phyloP scores from a whole-genome alignment of 2,329 filamentous ascomycete species.

The Aspergillus pseudoterreus region DNA sequence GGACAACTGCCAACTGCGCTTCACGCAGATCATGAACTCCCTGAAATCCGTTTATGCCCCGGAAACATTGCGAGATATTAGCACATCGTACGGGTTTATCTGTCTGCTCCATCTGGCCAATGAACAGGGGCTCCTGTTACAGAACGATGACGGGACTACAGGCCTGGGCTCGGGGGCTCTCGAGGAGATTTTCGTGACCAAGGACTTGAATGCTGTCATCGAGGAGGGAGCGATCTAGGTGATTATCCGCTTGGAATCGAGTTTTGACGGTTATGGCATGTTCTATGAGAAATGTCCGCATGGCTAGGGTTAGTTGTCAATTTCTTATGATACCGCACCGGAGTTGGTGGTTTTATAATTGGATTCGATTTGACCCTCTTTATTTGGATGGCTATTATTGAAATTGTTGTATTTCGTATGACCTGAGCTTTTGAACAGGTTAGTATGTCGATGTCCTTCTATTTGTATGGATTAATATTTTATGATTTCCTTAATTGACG shows the following conservation, averaged over 20 bases:
- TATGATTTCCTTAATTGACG: not conserved
- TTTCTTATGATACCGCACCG: constrained; percentile 7
- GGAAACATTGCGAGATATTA: constrained; percentile 86
- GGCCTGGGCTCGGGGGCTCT: constrained; percentile 28
- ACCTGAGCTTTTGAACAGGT: no score
- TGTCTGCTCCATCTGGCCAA: constrained; percentile 87
- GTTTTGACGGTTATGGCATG: constrained; percentile 1
- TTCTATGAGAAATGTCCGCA: constrained; percentile 13
- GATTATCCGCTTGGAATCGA: constrained; percentile 7
- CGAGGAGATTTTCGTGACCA: constrained; percentile 44
- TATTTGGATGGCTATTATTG: not conserved
- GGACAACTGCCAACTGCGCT: constrained; percentile 61
- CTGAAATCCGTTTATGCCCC: constrained; percentile 83
- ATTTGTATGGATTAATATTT: no score
- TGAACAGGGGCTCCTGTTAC: constrained; percentile 80
- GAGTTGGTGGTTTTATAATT: constrained; percentile 13
- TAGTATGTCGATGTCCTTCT: no score
- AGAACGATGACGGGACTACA: constrained; percentile 50
- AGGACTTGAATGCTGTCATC: constrained; percentile 37
- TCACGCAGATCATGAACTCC: constrained; percentile 88
- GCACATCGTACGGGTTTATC: constrained; percentile 90
- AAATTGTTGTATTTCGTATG: no score
- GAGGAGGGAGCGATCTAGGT: constrained; percentile 30
- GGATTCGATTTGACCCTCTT: not conserved
- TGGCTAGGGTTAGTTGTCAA: constrained; percentile 6